These are phyloP conservation scores for Cladobotryum protrusum DNA, from an alignment of 2,329 filamentous ascomycete genomes.

Conservation along the genomic window DNA sequence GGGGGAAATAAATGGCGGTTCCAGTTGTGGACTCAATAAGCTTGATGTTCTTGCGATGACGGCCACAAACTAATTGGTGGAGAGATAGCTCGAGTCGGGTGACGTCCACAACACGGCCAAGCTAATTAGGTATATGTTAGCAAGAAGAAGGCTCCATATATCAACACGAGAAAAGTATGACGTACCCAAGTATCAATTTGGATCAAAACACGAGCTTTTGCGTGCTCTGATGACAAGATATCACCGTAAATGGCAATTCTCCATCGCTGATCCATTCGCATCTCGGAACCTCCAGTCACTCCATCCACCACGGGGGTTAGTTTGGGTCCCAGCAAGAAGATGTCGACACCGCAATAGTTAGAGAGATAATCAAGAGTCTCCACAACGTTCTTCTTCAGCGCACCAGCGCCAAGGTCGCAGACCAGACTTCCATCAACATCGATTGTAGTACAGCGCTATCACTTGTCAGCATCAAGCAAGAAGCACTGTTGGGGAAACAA, in stretches of 20 bases:
- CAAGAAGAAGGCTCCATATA: neutral
- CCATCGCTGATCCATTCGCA: conserved; percentile 84
- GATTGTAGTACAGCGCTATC: conserved; percentile 82
- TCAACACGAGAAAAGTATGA: neutral
- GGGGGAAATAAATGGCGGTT: conserved; percentile 96
- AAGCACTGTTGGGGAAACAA: neutral
- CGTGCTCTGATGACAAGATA: conserved; percentile 90
- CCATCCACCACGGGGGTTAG: conserved; percentile 70
- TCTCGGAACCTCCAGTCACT: conserved; percentile 70
- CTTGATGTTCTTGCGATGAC: conserved; percentile 96
- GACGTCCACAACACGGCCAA: conserved; percentile 68
- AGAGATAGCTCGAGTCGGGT: conserved; percentile 79
- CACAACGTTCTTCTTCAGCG: conserved; percentile 69
- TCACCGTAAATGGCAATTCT: conserved; percentile 93
- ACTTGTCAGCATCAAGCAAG: conserved; percentile 11
- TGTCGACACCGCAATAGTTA: conserved; percentile 85
- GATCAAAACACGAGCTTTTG: conserved; percentile 91
- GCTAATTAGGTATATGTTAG: conserved; percentile 37
- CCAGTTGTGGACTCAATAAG: conserved; percentile 91
- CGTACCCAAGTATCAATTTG: conserved; percentile 90
- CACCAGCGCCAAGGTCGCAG: conserved; percentile 61
- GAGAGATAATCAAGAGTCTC: conserved; percentile 84
- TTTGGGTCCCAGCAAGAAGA: conserved; percentile 91
- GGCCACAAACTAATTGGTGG: conserved; percentile 87
- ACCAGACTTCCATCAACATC: conserved; percentile 90